A percentile compares a stretch with the other conserved stretches of the same genome.
Conservation (phyloP, 1,284 basidiomycete genomes). For the Phenoliferia sp. region DNA sequence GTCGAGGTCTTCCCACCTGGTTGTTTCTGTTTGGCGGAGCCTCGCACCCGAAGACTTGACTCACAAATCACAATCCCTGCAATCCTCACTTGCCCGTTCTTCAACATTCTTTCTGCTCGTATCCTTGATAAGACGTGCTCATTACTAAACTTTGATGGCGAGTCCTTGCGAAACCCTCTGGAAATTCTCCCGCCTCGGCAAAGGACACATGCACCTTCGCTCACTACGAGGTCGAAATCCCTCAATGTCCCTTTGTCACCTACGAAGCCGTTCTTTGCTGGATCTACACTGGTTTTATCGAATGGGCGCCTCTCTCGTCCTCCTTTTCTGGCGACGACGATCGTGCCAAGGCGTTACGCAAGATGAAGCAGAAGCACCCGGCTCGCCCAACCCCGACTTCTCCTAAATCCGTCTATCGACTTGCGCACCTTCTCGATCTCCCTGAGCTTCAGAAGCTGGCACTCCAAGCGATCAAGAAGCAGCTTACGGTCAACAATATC, state of each 20-base stretch:
- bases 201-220: not conserved
- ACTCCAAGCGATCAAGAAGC: not conserved
- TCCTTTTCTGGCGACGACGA: not conserved
- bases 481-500: not conserved
- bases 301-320: not conserved
- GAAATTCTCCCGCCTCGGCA: not conserved
- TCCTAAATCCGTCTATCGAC: constrained; percentile 3
- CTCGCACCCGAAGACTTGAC: too few relatives aligned
- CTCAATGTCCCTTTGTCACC: not conserved
- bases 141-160: too few relatives aligned
- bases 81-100: too few relatives aligned
- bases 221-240: not conserved
- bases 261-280: not conserved
- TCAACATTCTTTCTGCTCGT: too few relatives aligned
- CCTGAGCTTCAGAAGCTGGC: not conserved
- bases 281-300: not conserved
- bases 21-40: too few relatives aligned
- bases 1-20: too few relatives aligned
- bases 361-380: not conserved
- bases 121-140: too few relatives aligned
- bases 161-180: not conserved
- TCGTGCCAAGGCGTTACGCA: not conserved
- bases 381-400: not conserved
- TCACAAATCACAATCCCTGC: too few relatives aligned
- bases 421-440: constrained; percentile 3